phyloP scores from a whole-genome alignment of 2,329 filamentous ascomycete genomes.

The Exophiala alcalophila region DNA sequence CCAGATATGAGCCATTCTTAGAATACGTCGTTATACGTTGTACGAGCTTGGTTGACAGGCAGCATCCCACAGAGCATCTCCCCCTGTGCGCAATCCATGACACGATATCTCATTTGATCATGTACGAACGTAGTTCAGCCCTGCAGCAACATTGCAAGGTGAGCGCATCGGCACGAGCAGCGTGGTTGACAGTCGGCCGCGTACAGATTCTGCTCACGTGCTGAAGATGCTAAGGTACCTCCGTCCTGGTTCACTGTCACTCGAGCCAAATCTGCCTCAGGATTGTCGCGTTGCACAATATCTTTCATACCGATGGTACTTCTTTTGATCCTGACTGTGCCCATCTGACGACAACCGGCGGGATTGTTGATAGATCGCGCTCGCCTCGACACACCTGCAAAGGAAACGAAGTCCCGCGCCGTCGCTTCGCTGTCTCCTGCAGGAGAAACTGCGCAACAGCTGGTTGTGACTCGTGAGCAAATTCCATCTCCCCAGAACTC shows the following conservation, averaged over 20 bases:
- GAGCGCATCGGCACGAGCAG: not conserved
- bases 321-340: slow-evolving; percentile 20
- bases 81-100: too few relatives aligned
- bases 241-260: not conserved
- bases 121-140: too few relatives aligned
- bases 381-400: not conserved
- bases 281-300: slow-evolving; percentile 18
- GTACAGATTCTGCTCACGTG: slow-evolving; percentile 9
- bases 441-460: not conserved
- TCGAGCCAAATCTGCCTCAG: slow-evolving; percentile 1
- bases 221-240: slow-evolving; percentile 1
- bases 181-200: not conserved
- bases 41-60: too few relatives aligned
- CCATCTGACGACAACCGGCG: slow-evolving; percentile 9
- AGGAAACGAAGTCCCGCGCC: slow-evolving; percentile 4
- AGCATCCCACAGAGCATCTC: too few relatives aligned
- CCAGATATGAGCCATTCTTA: too few relatives aligned
- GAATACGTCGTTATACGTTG: too few relatives aligned
- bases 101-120: too few relatives aligned
- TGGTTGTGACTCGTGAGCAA: slow-evolving; percentile 2
- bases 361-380: slow-evolving; percentile 7
- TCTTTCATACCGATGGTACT: slow-evolving; percentile 2
- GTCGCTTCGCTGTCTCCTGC: slow-evolving; percentile 1
- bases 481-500: too few relatives aligned
- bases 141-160: slow-evolving; percentile 10